Base-by-base conservation (phyloP, 306 rosid genomes). In the Quercus suber region DNA sequence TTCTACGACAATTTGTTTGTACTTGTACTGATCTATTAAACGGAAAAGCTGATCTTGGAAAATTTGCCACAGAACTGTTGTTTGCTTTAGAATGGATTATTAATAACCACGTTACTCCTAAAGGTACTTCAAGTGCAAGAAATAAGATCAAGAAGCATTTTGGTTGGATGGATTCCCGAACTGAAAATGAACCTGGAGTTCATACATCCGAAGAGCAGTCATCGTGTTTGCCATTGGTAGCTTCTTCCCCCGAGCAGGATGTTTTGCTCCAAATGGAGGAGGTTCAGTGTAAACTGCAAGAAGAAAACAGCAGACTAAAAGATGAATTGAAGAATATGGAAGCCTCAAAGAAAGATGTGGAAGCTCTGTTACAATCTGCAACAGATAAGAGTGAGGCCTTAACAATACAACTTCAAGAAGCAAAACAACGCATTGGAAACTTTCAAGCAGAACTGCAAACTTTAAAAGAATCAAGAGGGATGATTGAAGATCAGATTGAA, bases 141-240 rank as follows among this genome's bases (percentile, higher is more conserved):
- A 87, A 86, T 78, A 88, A 86, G 85, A 92, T 92, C 82, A 92
- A 85, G 89, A 89, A 82, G 86, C 97, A 85, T 77, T 82, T 92
- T 20, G 84, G 85, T 76, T 69, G 70, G 81, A 72, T 77, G 53
- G 80, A 76, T 4, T 57, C 84, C 23, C 79, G 45, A 69, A 72
- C 72, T 69, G 88, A 76, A 73, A 79, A 25, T 10, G 79, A 81
- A 76, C 76, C 28, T 58, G 75, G 74, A 73, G 78, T n/a, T 71
- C 67, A 9, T 13, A 5, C 65, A 57, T 58, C 73, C 18, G 53
- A 79, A 64, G 78, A 86, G 76, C 85, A 78, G 76, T 71, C 85
- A 56, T 63, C 76, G 30, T 55, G 70, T 75, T 74, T 80, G 10
- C 78, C 90, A 56, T 60, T 82, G 25, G 68, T 75, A 81, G 79